Conservation (phyloP, 2,329 filamentous ascomycete species). For the Dendrostoma leiphaemia region DNA sequence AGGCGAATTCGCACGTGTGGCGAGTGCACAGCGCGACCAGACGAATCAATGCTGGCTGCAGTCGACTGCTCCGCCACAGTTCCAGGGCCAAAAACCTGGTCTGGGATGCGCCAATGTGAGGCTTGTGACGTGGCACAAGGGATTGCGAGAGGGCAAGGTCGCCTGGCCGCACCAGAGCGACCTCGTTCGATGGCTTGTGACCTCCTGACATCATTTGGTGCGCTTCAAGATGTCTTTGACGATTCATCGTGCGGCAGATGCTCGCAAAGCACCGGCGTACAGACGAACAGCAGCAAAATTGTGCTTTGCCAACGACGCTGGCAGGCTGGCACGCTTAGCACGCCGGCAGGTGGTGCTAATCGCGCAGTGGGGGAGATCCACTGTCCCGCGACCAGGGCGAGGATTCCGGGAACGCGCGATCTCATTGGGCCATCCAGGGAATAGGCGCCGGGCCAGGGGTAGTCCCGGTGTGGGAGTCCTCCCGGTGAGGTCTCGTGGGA, state of each 20-base stretch:
- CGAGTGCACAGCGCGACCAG: not conserved
- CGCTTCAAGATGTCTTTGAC: no score
- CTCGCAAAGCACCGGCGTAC: no score
- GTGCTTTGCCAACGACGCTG: no score
- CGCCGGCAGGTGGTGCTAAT: no score
- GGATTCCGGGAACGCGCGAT: not conserved
- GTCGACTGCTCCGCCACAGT: not conserved
- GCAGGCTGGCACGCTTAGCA: no score
- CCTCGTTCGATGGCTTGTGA: not conserved
- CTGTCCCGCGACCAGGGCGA: not conserved
- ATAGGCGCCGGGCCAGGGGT: not conserved
- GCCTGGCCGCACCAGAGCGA: not conserved
- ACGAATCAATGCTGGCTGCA: no score
- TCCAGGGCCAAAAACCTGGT: not conserved
- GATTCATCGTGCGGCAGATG: no score
- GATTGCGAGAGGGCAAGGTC: slow-evolving; percentile 15
- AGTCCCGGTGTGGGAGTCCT: not conserved
- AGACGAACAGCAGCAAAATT: no score
- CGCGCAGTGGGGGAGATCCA: no score
- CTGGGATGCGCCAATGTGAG: slow-evolving; percentile 28
- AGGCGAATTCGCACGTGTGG: not conserved
- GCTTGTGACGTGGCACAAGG: slow-evolving; percentile 44
- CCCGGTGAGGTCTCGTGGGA: not conserved
- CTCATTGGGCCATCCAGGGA: not conserved
- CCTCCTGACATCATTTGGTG: not conserved